Evolutionary conservation across 2,329 filamentous ascomycete genomes (phyloP).

Genomic region (Xylaria polymorpha): DNA sequence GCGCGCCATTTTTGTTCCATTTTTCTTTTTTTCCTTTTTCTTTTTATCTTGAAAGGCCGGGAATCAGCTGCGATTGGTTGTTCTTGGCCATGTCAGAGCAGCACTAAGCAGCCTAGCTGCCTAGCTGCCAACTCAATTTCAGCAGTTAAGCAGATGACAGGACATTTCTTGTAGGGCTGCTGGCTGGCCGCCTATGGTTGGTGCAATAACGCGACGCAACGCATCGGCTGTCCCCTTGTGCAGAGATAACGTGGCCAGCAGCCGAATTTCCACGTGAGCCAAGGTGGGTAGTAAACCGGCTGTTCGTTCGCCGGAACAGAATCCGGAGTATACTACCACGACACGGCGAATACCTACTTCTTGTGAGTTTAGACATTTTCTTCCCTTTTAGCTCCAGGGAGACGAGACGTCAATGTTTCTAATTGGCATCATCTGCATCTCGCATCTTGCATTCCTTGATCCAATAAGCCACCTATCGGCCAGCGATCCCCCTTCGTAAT

Average conservation of each 20-base stretch:
- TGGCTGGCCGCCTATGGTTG: conserved; percentile 6
- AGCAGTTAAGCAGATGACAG: background rate
- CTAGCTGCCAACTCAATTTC: background rate
- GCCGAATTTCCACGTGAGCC: conserved; percentile 35
- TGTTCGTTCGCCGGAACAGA: background rate
- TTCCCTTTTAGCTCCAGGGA: background rate
- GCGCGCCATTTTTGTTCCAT: background rate
- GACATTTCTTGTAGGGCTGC: background rate
- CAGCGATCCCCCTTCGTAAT: conserved; percentile 15
- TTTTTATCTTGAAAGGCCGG: background rate
- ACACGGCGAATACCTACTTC: background rate
- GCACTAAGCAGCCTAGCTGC: background rate
- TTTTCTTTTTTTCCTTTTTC: background rate
- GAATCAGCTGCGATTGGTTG: conserved; percentile 4
- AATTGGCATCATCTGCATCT: conserved; percentile 6
- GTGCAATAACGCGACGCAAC: background rate
- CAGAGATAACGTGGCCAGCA: conserved; percentile 35
- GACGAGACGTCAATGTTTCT: background rate
- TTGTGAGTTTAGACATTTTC: background rate
- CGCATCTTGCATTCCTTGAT: conserved; percentile 15
- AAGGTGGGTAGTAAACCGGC: conserved; percentile 16
- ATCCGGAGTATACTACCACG: background rate
- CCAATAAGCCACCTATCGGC: conserved; percentile 16
- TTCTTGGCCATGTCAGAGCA: background rate
- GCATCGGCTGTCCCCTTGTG: conserved; percentile 28